Evolutionary conservation across 140 eudicot species (phyloP).

Genomic region (Senecio squalidus): DNA sequence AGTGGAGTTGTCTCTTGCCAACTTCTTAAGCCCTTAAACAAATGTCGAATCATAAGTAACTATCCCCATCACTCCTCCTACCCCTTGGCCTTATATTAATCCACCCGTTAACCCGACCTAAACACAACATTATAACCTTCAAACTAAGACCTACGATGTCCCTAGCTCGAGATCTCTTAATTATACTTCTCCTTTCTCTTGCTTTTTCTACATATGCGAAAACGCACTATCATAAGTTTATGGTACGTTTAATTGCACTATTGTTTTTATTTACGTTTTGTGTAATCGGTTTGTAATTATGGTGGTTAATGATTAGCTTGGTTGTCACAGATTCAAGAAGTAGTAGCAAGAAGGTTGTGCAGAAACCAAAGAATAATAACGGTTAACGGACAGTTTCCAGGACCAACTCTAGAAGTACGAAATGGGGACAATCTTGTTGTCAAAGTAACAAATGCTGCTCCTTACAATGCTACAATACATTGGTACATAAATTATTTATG

Average conservation of each 20-base stretch:
- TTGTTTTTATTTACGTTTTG: neutral
- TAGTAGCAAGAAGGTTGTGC: constrained; percentile 45
- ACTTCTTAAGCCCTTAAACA: no score
- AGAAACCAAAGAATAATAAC: constrained; percentile 37
- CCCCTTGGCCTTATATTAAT: no score
- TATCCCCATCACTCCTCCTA: no score
- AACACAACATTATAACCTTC: no score
- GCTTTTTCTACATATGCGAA: constrained; percentile 31
- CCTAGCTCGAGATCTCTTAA: constrained; percentile 14
- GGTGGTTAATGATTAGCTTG: neutral
- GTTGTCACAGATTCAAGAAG: constrained; percentile 28
- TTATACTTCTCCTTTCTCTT: constrained; percentile 21
- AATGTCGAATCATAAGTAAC: no score
- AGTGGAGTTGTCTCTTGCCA: no score
- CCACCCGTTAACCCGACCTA: no score
- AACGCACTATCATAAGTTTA: constrained; percentile 48
- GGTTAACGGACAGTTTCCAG: constrained; percentile 55
- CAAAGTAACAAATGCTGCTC: constrained; percentile 40
- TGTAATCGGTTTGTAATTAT: neutral
- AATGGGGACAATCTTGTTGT: constrained; percentile 46
- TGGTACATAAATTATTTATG: constrained; percentile 27
- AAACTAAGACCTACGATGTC: neutral
- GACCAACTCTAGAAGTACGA: constrained; percentile 49
- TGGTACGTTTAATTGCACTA: constrained; percentile 25
- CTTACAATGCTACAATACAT: constrained; percentile 46